Base-by-base conservation (phyloP, 768 basidiomycete species). In the Suillus hirtellus region DNA sequence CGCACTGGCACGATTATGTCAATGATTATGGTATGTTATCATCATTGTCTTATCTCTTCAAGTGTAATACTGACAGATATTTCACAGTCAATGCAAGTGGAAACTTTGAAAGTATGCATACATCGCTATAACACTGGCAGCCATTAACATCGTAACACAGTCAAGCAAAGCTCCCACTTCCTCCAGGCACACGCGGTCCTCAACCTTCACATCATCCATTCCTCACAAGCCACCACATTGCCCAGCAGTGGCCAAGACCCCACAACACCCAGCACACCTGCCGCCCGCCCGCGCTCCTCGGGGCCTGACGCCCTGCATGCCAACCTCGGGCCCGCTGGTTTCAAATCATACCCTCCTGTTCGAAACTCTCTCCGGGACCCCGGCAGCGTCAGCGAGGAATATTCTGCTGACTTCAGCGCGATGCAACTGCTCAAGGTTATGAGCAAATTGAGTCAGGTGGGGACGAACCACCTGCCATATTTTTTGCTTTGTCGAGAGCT, bases 191-290 rank as follows among this genome's bases (percentile, higher is more conserved):
- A 94, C 63, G 82, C 91, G 0, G 79, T 92, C 1, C 83, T 95
- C 61, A 94, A 95, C 67, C 83, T 95, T 15, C 93, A 95, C 72
- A 89, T 95, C 72, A 90, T 95, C 60, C 92, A 94, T 68, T 89
- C 91, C 2, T 88, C 89, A 1, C 89, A 92, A 70, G 73, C 76
- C 3, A 72, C 72, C 24, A 69, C 70, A 46, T 1, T 12, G 6
- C 31, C 11, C 24, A 27, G 40, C 27, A 68, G 72, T 63, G 69
- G 75, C 59, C 75, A 74, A 67, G 72, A 75, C 37, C 73, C 70
- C 60, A 75, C 63, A 24, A 75, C 66, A 64, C 74, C 67, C 31
- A 73, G 72, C 52, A 75, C 73, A 17, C 71, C 75, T 38, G 76
- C 70, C 54, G 70, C 73, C 49, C 73, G 75, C 9, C 76, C 74